Percentiles rank a stretch among this genome's conserved stretches.
Evolutionary conservation across 2,329 filamentous ascomycete species (phyloP).

Genomic region (Pseudogymnoascus sp.): DNA sequence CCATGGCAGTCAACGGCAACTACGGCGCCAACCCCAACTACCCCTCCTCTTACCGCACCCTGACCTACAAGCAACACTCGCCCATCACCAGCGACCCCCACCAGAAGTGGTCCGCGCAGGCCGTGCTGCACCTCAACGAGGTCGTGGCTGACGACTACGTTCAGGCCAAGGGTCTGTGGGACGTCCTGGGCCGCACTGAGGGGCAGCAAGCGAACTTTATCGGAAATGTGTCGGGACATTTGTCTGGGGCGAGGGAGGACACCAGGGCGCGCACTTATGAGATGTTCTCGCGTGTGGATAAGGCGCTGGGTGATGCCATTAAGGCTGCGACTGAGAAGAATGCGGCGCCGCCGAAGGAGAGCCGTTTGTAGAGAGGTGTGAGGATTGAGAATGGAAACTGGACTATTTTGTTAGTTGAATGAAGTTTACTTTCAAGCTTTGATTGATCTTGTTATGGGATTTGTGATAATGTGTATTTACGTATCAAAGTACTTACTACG

Average conservation of each 20-base stretch:
- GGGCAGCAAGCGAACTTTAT: slow-evolving; percentile 58
- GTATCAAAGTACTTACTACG: no score
- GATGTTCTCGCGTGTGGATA: slow-evolving; percentile 53
- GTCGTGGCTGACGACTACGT: slow-evolving; percentile 29
- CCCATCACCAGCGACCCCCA: slow-evolving; percentile 34
- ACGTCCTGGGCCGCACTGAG: slow-evolving; percentile 34
- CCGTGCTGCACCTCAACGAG: slow-evolving; percentile 39
- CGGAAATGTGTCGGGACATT: slow-evolving; percentile 50
- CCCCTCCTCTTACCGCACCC: slow-evolving; percentile 40
- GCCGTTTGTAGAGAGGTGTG: neutral
- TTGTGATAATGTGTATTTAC: no score
- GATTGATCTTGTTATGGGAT: no score
- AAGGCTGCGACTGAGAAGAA: slow-evolving; percentile 42
- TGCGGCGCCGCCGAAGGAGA: neutral
- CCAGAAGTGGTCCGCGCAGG: slow-evolving; percentile 42
- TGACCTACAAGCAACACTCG: slow-evolving; percentile 38
- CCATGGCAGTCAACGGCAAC: slow-evolving; percentile 62
- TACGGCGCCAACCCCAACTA: slow-evolving; percentile 56
- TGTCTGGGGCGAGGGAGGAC: slow-evolving; percentile 45
- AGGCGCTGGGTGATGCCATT: slow-evolving; percentile 45
- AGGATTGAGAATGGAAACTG: neutral
- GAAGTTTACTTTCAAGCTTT: neutral
- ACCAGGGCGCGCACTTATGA: slow-evolving; percentile 52
- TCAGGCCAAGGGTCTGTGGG: slow-evolving; percentile 29
- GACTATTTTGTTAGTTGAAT: neutral